Base-by-base conservation (phyloP, 352 stramenopile species). In the Phytophthora foliorum region DNA sequence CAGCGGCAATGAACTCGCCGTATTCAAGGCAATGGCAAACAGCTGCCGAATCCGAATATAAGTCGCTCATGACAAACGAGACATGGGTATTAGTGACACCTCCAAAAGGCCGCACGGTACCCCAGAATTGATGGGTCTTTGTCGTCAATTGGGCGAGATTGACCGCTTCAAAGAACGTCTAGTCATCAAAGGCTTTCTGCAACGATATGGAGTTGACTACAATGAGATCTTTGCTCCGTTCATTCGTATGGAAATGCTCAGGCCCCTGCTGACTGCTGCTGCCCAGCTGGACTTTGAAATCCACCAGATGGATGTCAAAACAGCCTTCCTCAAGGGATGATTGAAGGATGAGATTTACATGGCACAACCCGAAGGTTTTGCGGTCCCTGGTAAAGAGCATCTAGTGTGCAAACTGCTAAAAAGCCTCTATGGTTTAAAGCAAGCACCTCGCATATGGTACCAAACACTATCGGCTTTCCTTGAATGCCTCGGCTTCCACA, bases 291-390 rank as follows among this genome's bases (percentile, higher is more conserved):
- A 65, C 4, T 17, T 49, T 0, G 36, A 55, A 22, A 34, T 74
- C 4, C 19, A 74, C 8, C 58, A 77, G 50, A 71, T 77, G 58
- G 46, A 77, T 45, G 69, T 77, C 4, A 77, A 71, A 27, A 74
- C 58, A 14, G 58, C 64, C 2, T 74, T 77, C 16, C 54, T 71
- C 0, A 71, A 77, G 4, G 64, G 58, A 5, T 22, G 45, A 0
- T 36, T 76, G 0, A 57, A 69, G 2, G 57, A 73, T 17, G 52
- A 76, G 16, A 68, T 69, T 9, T 69, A 63, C 27, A 76, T 72
- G 56, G 45, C n/a, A 13, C 63, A 72, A 9, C 50, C 48, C 0
- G 44, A 70, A 22, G 57, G 66, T n/a, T 64, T 34, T 29, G 11
- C 9, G 0, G n/a, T 24, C 8, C 17, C 9, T n/a, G 34, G 7